Evolutionary conservation across 2,329 filamentous ascomycete species (phyloP), one percentile per base, ranked within the genome.

Genomic region (Alternaria triticina): DNA sequence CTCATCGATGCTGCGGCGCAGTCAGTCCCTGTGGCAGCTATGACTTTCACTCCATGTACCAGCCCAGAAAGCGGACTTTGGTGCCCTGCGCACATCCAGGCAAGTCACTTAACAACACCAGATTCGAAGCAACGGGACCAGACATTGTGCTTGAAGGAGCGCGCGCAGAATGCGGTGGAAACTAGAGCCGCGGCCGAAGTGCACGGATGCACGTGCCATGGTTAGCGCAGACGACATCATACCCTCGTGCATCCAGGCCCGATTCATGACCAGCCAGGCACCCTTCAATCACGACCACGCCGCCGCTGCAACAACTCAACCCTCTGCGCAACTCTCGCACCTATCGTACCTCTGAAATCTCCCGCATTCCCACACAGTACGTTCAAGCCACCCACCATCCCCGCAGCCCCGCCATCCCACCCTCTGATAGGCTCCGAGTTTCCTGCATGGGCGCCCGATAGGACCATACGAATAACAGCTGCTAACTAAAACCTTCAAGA

Each of bases 61-160:
- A 97, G 80, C 93, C 94, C 54, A 98, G 82, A 79, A 98, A 97
- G 65, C 95, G 90, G 64, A 97, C 90, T 82, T 98, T 98, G n/a
- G 89, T 87, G n/a, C 87, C 87, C 5, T 76, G 64, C 22, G 81
- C 79, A 50, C 85, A 82, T 60, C 83, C 75, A 1, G 82, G 81
- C n/a, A 85, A 69, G 56, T 85, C 81, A 11, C 76, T 77, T 30
- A 85, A 72, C 44, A 84, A 75, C 63, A 90, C 88, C 10, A 85
- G 77, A 33, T 70, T 79, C 51, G 80, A 82, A 13, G 93, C 87
- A 30, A 88, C 82, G 27, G 92, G 91, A 36, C 70, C 74, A 62
- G 75, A 78, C 79, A 76, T 57, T 68, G 51, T 61, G 65, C 59
- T 47, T 40, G 1, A 15, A 40, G 36, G 47, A 57, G 36, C 13